phyloP scores from a whole-genome alignment of 805 yeast genomes.

The Maudiozyma bulderi region DNA sequence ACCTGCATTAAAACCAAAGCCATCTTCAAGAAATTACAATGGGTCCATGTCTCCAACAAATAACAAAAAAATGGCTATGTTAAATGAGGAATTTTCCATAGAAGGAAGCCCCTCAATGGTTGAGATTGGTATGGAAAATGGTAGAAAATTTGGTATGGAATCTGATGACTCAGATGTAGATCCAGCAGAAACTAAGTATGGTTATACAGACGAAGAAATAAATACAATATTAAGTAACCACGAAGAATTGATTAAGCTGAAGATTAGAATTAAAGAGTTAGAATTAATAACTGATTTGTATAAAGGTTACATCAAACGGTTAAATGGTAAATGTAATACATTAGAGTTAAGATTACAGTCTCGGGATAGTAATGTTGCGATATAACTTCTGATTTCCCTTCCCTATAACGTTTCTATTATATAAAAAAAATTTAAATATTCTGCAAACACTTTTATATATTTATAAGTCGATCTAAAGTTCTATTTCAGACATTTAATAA shows the following conservation, averaged over 20 bases:
- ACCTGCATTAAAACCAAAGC: conserved; percentile 4
- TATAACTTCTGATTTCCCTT: neutral
- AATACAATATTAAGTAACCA: conserved; percentile 14
- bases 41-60: neutral
- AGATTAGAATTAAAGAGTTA: conserved; percentile 75
- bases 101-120: neutral
- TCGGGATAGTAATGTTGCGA: neutral
- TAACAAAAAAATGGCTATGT: neutral
- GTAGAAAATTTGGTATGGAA: neutral
- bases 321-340: conserved; percentile 39
- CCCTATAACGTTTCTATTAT: too few relatives aligned
- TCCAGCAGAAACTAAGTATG: neutral
- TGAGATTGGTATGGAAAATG: neutral
- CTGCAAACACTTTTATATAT: neutral
- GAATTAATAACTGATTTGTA: conserved; percentile 86
- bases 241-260: conserved; percentile 36
- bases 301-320: conserved; percentile 68
- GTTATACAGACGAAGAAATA: neutral
- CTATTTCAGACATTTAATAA: too few relatives aligned
- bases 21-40: neutral
- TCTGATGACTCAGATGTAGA: neutral
- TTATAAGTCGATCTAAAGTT: too few relatives aligned
- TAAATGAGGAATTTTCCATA: neutral
- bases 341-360: neutral
- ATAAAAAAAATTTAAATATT: neutral